Evolutionary conservation across 202 grass and related monocot genomes (phyloP), one percentile per base, ranked within the genome.

Genomic region (Schoenoplectus tabernaemontani): DNA sequence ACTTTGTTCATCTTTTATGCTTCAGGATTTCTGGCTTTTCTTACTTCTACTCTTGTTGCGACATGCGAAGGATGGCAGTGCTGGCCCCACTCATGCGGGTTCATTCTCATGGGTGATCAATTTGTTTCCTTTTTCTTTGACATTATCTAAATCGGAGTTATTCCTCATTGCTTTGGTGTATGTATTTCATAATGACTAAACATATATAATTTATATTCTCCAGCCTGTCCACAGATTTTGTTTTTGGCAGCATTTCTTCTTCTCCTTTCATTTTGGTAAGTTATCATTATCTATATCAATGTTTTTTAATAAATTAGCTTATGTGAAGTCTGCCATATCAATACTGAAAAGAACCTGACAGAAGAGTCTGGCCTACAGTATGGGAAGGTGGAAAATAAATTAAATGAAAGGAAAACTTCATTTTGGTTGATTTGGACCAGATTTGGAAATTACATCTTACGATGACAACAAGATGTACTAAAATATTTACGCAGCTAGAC

Each of bases 201-300:
- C n/a, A n/a, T n/a, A n/a, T n/a, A n/a, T n/a, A 68, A 48, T 83
- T 81, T 59, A 41, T 73, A 36, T 33, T 75, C 53, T 92, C 82
- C 87, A 99, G 96, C 88, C 87, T 91, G 86, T 88, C 92, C 96
- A 58, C 86, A 99, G 59, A 96, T 99, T 83, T 85, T 99, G 70
- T 88, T 93, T 96, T 89, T 99, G 76, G 90, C 92, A 59, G 89
- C 92, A 87, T 99, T 99, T 83, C 88, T 99, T 63, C 82, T 99
- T 61, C 83, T 99, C 64, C 65, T 99, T 60, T 99, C 96, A 78
- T 99, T 99, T 85, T 99, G 96, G 96, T 99, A 80, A 91, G 85
- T 88, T 30, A 20, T 26, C 9, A 57, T n/a, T 79, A 47, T 73
- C 30, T 75, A 64, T n/a, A 50, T 83, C 48, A 62, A 34, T 2